Conservation (phyloP, 805 yeast genomes). For the Komagataella ulmi region DNA sequence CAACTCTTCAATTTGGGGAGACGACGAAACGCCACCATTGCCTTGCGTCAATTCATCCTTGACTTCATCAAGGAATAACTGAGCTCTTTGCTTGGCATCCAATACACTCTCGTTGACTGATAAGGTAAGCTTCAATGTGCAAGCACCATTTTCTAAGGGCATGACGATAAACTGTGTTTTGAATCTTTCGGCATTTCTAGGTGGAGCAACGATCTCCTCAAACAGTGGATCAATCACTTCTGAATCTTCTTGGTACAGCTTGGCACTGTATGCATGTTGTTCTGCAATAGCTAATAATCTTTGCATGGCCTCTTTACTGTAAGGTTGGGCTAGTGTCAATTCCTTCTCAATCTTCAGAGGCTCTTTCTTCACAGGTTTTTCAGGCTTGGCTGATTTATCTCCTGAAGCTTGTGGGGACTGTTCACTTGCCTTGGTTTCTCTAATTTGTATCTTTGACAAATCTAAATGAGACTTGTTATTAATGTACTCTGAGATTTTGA, state of each 20-base stretch:
- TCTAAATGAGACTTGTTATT: constrained; percentile 51
- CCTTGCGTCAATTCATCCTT: neutral
- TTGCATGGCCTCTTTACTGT: constrained; percentile 12
- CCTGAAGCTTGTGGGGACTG: constrained; percentile 7
- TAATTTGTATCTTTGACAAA: constrained; percentile 48
- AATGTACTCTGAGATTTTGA: constrained; percentile 40
- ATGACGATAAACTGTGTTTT: constrained; percentile 14
- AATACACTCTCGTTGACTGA: constrained; percentile 22
- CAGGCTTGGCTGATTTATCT: constrained; percentile 12
- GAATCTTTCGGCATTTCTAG: constrained; percentile 29
- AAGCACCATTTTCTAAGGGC: neutral
- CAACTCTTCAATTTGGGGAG: neutral
- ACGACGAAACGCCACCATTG: neutral
- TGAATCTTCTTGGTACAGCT: constrained; percentile 20
- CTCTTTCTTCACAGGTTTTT: constrained; percentile 17
- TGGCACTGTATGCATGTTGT: constrained; percentile 23
- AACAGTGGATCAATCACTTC: constrained; percentile 45
- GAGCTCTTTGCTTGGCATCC: constrained; percentile 34
- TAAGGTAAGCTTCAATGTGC: neutral
- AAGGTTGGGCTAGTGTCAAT: constrained; percentile 15
- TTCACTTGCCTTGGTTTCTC: constrained; percentile 14
- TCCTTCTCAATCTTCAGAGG: constrained; percentile 19
- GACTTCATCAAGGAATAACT: constrained; percentile 4
- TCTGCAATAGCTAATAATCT: constrained; percentile 14
- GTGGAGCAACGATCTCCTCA: constrained; percentile 41